Percentiles rank a stretch among this genome's conserved stretches.
These are phyloP conservation scores for Paraphysoderma sedebokerense DNA, from an alignment of 371 early-diverging fungal species.

Conservation along the genomic window DNA sequence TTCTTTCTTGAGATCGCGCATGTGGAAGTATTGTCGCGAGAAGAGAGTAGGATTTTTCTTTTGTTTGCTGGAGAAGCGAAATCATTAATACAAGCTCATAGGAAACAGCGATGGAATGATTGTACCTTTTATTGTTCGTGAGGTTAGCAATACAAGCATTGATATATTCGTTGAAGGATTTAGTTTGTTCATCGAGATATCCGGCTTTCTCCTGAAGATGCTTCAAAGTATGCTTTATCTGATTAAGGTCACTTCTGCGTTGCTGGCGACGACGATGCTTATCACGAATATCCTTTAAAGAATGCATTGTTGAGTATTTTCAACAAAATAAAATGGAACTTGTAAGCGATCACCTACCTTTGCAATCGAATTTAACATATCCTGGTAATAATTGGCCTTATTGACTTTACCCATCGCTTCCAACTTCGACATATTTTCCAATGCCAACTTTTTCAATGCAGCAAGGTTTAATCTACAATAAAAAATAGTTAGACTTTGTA, in stretches of 20 bases:
- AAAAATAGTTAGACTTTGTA: background rate
- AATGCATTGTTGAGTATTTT: background rate
- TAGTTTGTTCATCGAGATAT: slow-evolving; percentile 68
- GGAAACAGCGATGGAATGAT: no score
- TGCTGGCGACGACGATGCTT: slow-evolving; percentile 71
- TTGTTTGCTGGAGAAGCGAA: slow-evolving; percentile 25
- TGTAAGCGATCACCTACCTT: no score
- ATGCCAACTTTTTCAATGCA: slow-evolving; percentile 19
- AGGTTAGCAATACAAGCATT: slow-evolving; percentile 72
- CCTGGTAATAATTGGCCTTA: slow-evolving; percentile 21
- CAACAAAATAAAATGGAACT: no score
- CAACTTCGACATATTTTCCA: slow-evolving; percentile 30
- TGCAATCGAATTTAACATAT: slow-evolving; percentile 26
- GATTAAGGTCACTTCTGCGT: slow-evolving; percentile 48
- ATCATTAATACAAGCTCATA: slow-evolving; percentile 12
- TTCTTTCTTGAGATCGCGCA: slow-evolving; percentile 58
- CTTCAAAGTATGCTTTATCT: slow-evolving; percentile 53
- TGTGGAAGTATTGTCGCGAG: slow-evolving; percentile 83
- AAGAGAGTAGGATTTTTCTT: slow-evolving; percentile 60
- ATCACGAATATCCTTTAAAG: slow-evolving; percentile 65
- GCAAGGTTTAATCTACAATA: no score
- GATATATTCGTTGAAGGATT: slow-evolving; percentile 78
- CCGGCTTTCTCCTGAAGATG: slow-evolving; percentile 61
- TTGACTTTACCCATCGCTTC: slow-evolving; percentile 16
- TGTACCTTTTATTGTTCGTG: slow-evolving; percentile 47